phyloP scores from a whole-genome alignment of 768 basidiomycete genomes.

The Epithele typhae region DNA sequence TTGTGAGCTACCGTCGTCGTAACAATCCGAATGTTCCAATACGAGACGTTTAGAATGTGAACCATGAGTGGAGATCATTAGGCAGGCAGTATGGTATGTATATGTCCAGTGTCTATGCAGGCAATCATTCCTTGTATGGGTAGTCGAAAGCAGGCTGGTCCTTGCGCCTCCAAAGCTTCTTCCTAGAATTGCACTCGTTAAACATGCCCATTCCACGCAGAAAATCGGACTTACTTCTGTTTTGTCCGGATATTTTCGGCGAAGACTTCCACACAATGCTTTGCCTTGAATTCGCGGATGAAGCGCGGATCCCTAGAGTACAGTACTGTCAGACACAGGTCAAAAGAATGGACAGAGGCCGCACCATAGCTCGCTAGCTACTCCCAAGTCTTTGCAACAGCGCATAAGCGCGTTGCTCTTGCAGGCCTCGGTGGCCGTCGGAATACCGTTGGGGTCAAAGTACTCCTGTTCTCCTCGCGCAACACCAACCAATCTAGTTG shows the following conservation, averaged over 20 bases:
- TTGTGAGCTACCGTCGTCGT: no score
- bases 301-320: slow-evolving; percentile 90
- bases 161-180: slow-evolving; percentile 87
- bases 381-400: slow-evolving; percentile 93
- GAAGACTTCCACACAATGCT: slow-evolving; percentile 82
- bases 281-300: slow-evolving; percentile 86
- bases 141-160: slow-evolving; percentile 84
- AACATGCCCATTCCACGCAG: neutral
- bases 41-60: no score
- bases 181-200: slow-evolving; percentile 43
- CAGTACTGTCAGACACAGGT: neutral
- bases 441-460: slow-evolving; percentile 85
- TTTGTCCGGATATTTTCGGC: slow-evolving; percentile 81
- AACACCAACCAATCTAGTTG: slow-evolving; percentile 73
- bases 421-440: slow-evolving; percentile 92
- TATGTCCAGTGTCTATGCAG: no score
- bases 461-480: slow-evolving; percentile 96
- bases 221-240: slow-evolving; percentile 70
- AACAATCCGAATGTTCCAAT: no score
- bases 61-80: slow-evolving; percentile 11
- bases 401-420: slow-evolving; percentile 98
- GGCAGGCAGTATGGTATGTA: no score
- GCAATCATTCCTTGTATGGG: slow-evolving; percentile 85
- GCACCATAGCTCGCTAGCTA: slow-evolving; percentile 95
- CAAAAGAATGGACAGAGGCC: slow-evolving; percentile 13